Evolutionary conservation across 768 basidiomycete genomes (phyloP).

Genomic region (Tremella yokohamensis): DNA sequence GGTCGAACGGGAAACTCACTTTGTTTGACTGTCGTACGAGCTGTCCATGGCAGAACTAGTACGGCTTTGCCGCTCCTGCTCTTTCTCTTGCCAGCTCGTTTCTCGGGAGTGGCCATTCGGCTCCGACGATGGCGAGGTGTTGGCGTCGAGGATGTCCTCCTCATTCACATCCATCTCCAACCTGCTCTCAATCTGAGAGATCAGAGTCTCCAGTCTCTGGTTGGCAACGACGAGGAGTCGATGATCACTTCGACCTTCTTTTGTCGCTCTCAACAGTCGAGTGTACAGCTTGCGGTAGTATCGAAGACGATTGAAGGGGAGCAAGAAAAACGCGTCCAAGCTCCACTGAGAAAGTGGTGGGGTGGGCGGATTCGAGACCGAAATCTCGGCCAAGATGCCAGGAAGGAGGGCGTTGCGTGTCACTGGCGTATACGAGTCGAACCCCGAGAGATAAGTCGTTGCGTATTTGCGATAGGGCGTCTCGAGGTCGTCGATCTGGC

Average conservation of each 20-base stretch:
- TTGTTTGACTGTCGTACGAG: constrained; percentile 37
- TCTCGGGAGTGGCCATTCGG: constrained; percentile 26
- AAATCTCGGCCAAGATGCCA: constrained; percentile 66
- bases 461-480: constrained; percentile 80
- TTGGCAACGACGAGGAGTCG: constrained; percentile 72
- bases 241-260: constrained; percentile 81
- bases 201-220: constrained; percentile 71
- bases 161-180: constrained; percentile 58
- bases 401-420: constrained; percentile 69
- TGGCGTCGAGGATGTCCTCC: constrained; percentile 16
- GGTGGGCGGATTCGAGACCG: constrained; percentile 63
- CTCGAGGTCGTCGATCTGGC: constrained; percentile 85
- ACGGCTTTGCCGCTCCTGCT: constrained; percentile 37
- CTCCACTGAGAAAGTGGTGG: constrained; percentile 60
- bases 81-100: constrained; percentile 32
- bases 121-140: constrained; percentile 10
- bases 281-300: constrained; percentile 91
- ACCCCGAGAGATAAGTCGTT: constrained; percentile 66
- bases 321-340: constrained; percentile 77
- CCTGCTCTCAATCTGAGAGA: constrained; percentile 65
- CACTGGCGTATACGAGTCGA: constrained; percentile 79
- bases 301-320: constrained; percentile 76
- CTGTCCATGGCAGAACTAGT: constrained; percentile 39
- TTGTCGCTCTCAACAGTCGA: constrained; percentile 77
- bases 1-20: constrained; percentile 23